Evolutionary conservation across 371 early-diverging fungal species (phyloP).

Genomic region (Saksenaea vasiformis): DNA sequence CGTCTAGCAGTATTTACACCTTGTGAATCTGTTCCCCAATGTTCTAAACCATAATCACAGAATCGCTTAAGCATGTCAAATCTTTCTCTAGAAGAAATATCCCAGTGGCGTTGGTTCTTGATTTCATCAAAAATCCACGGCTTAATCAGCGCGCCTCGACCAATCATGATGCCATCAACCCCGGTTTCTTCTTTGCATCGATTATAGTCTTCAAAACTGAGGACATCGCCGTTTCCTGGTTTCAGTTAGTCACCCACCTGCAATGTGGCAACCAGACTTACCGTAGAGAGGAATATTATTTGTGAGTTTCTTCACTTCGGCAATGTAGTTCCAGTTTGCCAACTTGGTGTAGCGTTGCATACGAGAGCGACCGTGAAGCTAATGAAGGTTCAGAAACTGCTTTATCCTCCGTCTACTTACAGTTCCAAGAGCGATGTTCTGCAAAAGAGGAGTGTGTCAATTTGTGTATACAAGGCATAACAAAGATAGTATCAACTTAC

Average conservation of each 20-base stretch:
- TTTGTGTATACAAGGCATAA: not conserved
- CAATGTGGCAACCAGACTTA: constrained; percentile 12
- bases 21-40: constrained; percentile 89
- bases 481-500: constrained; percentile 33
- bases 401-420: constrained; percentile 28
- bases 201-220: constrained; percentile 87
- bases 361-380: constrained; percentile 91
- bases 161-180: constrained; percentile 93
- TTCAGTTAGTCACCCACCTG: constrained; percentile 19
- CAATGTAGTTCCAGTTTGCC: constrained; percentile 94
- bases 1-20: constrained; percentile 87
- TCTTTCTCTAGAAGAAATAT: constrained; percentile 90
- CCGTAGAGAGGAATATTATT: constrained; percentile 62
- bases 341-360: constrained; percentile 90
- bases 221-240: constrained; percentile 91
- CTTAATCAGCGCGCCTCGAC: constrained; percentile 88
- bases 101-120: constrained; percentile 82
- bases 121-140: constrained; percentile 98
- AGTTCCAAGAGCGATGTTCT: constrained; percentile 48
- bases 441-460: not conserved
- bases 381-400: not conserved
- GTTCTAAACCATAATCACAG: constrained; percentile 86
- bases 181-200: constrained; percentile 57
- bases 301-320: constrained; percentile 50
- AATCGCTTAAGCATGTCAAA: constrained; percentile 88